Base-by-base conservation (phyloP, 2,329 filamentous ascomycete genomes). In the Cercospora brassicicola region DNA sequence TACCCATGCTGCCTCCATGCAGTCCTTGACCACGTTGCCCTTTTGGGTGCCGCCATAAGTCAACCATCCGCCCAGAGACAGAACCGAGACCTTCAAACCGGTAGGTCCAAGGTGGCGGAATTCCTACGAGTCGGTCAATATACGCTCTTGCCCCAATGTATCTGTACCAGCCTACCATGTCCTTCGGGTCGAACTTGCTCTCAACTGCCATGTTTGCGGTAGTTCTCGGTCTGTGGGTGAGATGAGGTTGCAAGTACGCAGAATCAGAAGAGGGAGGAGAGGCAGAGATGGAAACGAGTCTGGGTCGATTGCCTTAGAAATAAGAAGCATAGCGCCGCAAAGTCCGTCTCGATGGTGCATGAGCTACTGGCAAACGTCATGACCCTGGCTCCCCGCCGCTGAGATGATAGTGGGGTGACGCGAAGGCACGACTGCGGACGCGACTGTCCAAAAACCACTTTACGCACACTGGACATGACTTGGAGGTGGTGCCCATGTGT, bases 11-110 rank as follows among this genome's bases (percentile, higher is more conserved):
- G 82, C 78, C 67, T 84, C 78, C 76, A 85, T 79, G 73, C 81
- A 83, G 60, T 85, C 82, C 76, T 84, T 84, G 64, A 84, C 83
- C 56, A 84, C 81, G 72, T 76, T 80, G 62, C 82, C 81, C 74
- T 83, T 83, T 71, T 84, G 82, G 3, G 82, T 84, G 42, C 82
- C 82, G 60, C 83, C 83, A 61, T 83, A 83, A 7, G 82, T 84
- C 67, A 79, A 73, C 78, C 79, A 81, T 28, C 79, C 82, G 18
- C 83, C 83, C 4, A 84, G 78, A n/a, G 81, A 83, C 68, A 85
- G 76, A 67, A 84, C 79, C n/a, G 81, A 83, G 28, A 85, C 83
- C 76, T 85, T 84, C 36, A 85, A 77, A 65, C 83, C 83, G 53
- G 80, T 79, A 5, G 81, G 81, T 20, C 81, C 82, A 5, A 84